Evolutionary conservation across 768 basidiomycete species (phyloP), one percentile per base, ranked within the genome.

Genomic region (Macrolepiota dolichaula): DNA sequence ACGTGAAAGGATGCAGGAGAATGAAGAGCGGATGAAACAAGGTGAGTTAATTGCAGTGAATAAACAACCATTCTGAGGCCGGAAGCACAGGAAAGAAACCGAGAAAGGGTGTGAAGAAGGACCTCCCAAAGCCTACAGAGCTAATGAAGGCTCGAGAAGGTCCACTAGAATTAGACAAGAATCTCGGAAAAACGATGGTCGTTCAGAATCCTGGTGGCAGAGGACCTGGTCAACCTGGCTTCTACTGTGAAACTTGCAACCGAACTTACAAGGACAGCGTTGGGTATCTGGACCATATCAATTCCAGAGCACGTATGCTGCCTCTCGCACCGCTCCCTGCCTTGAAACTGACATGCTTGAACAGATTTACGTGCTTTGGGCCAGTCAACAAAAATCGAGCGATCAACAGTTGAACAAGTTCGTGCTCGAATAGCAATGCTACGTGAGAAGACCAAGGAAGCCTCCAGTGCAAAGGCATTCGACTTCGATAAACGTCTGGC

Each of bases 271-370:
- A 96, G 73, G 97, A 99, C 69, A 94, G 87, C 54, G 82, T 87
- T n/a, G 92, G 87, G 10, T 98, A 98, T 71, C 77, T 99, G 51
- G 96, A 98, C 71, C 97, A 99, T 70, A 85, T 99, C 59, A 99
- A 99, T 74, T 88, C 94, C 62, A 83, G 95, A 79, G 85, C 86
- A 57, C 96, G 96, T 98, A 72, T 68, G 94, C 85, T 27, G 24
- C 25, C 9, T 54, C 52, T 50, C 55, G 1, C 58, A 19, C 46
- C 50, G 56, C 9, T n/a, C 17, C 46, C 1, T 17, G 6, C 38
- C 15, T 52, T 3, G n/a, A 42, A 62, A 32, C 55, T 46, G 49
- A 61, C 56, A 32, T 40, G 7, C 32, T 37, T 51, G 19, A 47
- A 37, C 71, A 98, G 97, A 99, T 80, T 80, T 99, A 54, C 88